Conservation (phyloP, 75 land plant genomes). For the Pinus taeda region DNA sequence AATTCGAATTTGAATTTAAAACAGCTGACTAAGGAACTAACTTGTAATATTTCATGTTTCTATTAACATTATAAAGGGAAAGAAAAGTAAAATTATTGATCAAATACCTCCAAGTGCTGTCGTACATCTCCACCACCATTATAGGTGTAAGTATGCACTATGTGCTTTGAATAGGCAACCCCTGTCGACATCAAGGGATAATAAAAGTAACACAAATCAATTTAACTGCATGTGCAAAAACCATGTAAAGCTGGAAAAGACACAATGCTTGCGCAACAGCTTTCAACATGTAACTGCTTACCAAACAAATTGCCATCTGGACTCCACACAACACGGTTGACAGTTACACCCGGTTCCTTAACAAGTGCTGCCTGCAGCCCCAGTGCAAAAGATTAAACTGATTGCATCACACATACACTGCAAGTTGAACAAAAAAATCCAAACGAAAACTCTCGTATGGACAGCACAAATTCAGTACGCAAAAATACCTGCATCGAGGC, state of each 20-base stretch:
- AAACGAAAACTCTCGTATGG: neutral
- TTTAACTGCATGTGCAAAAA: neutral
- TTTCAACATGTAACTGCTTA: constrained; percentile 18
- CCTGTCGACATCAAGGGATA: constrained; percentile 34
- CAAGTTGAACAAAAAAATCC: neutral
- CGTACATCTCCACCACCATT: constrained; percentile 51
- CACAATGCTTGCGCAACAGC: neutral
- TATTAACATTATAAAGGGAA: neutral
- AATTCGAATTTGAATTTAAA: too few relatives aligned
- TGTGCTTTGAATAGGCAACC: constrained; percentile 78
- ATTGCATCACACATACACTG: neutral
- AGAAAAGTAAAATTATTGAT: neutral
- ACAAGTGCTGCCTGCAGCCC: constrained; percentile 53
- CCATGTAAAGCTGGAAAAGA: neutral
- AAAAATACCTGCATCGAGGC: constrained; percentile 49
- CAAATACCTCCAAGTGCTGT: constrained; percentile 70
- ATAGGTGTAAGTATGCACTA: constrained; percentile 72
- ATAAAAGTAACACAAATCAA: neutral
- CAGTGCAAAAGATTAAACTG: neutral
- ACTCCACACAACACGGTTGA: constrained; percentile 77
- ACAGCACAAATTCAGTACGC: neutral
- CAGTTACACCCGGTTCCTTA: constrained; percentile 55
- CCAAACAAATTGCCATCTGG: constrained; percentile 80
- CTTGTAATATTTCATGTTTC: neutral
- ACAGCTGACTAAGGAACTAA: too few relatives aligned